A percentile compares a stretch with the other conserved stretches of the same genome.
phyloP scores from a whole-genome alignment of 306 rosid genomes.

The Elaeagnus macrophylla region DNA sequence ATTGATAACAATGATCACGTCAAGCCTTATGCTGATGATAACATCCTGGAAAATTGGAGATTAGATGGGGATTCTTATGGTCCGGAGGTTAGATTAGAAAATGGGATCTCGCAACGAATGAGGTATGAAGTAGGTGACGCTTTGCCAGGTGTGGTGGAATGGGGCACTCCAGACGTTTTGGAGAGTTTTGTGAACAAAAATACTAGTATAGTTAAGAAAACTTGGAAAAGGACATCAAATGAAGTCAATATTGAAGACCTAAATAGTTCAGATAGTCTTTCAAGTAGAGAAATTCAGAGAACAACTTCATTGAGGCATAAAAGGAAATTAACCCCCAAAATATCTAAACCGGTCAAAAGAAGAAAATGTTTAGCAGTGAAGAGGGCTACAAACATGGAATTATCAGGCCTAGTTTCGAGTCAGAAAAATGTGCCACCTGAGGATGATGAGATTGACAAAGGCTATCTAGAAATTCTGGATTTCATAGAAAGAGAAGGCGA shows the following conservation, averaged over 20 bases:
- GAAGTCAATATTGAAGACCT: not conserved
- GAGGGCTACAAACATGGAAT: conserved; percentile 4
- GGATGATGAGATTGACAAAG: no score
- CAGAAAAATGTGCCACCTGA: not conserved
- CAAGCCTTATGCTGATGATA: not conserved
- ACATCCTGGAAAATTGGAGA: conserved; percentile 25
- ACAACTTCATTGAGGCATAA: conserved; percentile 1
- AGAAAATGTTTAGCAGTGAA: not conserved
- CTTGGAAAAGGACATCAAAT: no score
- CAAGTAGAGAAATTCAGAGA: not conserved
- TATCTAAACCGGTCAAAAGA: no score
- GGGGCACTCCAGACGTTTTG: conserved; percentile 1
- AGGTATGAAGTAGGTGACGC: conserved; percentile 25
- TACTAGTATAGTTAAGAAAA: no score
- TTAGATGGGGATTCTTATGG: conserved; percentile 27
- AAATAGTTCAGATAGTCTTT: not conserved
- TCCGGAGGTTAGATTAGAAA: conserved; percentile 6
- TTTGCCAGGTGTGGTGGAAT: no score
- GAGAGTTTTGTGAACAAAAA: no score
- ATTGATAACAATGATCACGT: conserved; percentile 4
- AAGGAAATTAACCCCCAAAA: not conserved
- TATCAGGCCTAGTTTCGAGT: conserved; percentile 4
- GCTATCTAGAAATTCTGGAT: no score
- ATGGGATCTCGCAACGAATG: conserved; percentile 8
- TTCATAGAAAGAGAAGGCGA: no score